phyloP scores from a whole-genome alignment of 345 rosid species.

The Eucalyptus caleyi region DNA sequence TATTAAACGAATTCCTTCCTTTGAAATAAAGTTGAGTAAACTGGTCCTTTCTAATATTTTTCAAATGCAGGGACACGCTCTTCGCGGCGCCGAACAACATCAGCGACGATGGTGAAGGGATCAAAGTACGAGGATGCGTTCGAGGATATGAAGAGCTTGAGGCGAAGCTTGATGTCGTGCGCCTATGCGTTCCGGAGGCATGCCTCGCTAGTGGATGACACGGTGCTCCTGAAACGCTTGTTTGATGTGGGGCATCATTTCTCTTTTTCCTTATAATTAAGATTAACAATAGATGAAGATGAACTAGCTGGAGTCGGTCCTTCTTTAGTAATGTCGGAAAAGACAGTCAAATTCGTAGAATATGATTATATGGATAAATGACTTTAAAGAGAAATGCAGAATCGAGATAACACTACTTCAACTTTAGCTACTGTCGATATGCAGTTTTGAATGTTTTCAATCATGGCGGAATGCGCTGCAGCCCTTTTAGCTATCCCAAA shows the following conservation, averaged over 20 bases:
- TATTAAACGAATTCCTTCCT: too few relatives aligned
- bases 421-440: neutral
- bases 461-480: too few relatives aligned
- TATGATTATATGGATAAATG: neutral
- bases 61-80: neutral
- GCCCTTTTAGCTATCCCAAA: too few relatives aligned
- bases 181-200: neutral
- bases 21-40: too few relatives aligned
- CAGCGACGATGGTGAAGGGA: slow-evolving; percentile 1
- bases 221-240: neutral
- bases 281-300: neutral
- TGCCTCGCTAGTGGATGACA: neutral
- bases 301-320: neutral
- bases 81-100: neutral
- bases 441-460: neutral
- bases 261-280: neutral
- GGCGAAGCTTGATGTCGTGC: neutral
- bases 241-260: neutral
- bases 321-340: neutral
- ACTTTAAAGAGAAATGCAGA: neutral
- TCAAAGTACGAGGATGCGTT: neutral
- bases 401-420: neutral
- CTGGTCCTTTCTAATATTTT: too few relatives aligned
- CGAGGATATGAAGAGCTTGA: neutral
- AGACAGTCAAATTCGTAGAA: neutral